Evolutionary conservation across 768 basidiomycete genomes (phyloP), one percentile per base, ranked within the genome.

Genomic region (Leucosporidium scottii): DNA sequence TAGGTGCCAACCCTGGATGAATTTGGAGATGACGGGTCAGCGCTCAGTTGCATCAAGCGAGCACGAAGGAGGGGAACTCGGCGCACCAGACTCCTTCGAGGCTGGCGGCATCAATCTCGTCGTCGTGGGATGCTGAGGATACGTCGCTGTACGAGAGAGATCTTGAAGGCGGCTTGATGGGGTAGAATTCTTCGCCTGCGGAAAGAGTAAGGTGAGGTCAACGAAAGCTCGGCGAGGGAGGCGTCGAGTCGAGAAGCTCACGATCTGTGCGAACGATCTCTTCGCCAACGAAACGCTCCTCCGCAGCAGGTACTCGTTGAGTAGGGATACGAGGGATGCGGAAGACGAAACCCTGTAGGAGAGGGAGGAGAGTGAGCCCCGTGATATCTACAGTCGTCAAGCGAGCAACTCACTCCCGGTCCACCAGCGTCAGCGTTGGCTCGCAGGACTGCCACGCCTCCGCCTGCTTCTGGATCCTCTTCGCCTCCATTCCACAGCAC

Each of bases 31-130:
- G 7, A 17, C 6, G 49, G 20, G 49, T 50, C 20, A 50, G 17
- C 49, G 18, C 49, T 17, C 18, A 17, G 7, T 5, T 36, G 5
- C 34, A 12, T 5, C 34, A 12, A 36, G 18, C 20, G 49, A 27
- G 50, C 23, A 10, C 23, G 50, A 27, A 21, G 50, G 3, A 21
- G 17, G 15, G 18, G 34, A 39, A 4, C 39, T 44, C 39, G 39
- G 39, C 39, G 6, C 15, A 60, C 71, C 71, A 73, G 13, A 64
- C 27, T 18, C 71, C 71, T 27, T 69, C 65, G 57, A 73, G 65
- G 1, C 55, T 50, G 1, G 23, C 8, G 7, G 71, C 68, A 15
- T 9, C 44, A 28, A 73, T 31, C 1, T 67, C 62, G 30, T 55
- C 62, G n/a, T 59, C 39, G 8, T 28, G 39, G 20, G 51, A 48